Base-by-base conservation (phyloP, 768 basidiomycete genomes). In the Phanerochaete sordida region DNA sequence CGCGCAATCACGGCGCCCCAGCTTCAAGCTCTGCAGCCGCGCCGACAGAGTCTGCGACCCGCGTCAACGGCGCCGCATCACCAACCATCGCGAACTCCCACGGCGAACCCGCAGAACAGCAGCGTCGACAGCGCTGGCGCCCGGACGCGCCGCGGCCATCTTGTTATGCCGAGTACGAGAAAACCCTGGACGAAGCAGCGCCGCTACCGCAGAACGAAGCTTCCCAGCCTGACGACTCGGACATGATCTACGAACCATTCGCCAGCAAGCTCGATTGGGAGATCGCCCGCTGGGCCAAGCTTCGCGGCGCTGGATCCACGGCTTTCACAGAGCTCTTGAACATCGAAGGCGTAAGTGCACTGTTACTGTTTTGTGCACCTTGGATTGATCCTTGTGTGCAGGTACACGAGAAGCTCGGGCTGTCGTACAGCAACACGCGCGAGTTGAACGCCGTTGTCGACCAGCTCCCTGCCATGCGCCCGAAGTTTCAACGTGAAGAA, bases 251-350 rank as follows among this genome's bases (percentile, higher is more conserved):
- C 28, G 30, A 8, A 15, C 77, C 73, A 0, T 79, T 79, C 63
- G 16, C 23, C 0, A 73, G 72, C 1, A 54, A 73, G 51, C 43
- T 76, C 1, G 75, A 78, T 33, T 79, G 74, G 76, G 74, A 76
- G 62, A 26, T 79, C n/a, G 75, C 72, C 1, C 56, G 62, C 19
- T 78, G 78, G 77, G 75, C 73, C 1, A 79, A 78, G 58, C 61
- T 75, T 0, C 65, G 67, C 1, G 74, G 75, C 0, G 62, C 70
- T 0, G 66, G 74, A 5, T 75, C 77, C 0, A 75, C 73, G 0
- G 76, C 77, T 1, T 64, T 79, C 23, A 63, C 72, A 0, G 76
- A 80, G 0, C 58, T 81, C 0, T 61, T 80, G 8, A 60, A 49
- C 2, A 79, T 81, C 58, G 68, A 76, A 1, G 77, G 73, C 9